Conservation (phyloP, 2,329 filamentous ascomycete species). For the Diaporthe vaccinii region DNA sequence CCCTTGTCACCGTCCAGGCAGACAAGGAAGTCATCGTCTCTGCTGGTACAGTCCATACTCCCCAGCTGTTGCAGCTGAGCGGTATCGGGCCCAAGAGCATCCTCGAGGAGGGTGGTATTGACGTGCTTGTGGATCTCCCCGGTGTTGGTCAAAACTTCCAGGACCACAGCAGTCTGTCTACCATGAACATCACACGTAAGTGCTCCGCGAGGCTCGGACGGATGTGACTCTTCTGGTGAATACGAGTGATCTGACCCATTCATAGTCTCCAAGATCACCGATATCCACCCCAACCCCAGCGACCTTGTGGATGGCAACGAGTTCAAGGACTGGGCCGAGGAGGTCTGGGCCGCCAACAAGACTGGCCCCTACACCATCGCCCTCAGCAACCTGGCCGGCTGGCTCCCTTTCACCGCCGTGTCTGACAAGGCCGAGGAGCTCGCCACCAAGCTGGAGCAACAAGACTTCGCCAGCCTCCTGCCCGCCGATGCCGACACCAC, state of each 20-base stretch:
- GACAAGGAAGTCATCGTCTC: slow-evolving; percentile 59
- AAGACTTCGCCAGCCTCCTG: slow-evolving; percentile 51
- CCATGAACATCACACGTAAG: slow-evolving; percentile 47
- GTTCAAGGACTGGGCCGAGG: slow-evolving; percentile 45
- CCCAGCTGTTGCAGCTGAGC: slow-evolving; percentile 53
- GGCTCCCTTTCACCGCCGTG: slow-evolving; percentile 53
- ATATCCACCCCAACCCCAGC: slow-evolving; percentile 47
- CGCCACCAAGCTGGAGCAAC: slow-evolving; percentile 49
- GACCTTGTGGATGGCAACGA: slow-evolving; percentile 47
- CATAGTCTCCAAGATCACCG: slow-evolving; percentile 1
- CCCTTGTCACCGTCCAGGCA: slow-evolving; percentile 45
- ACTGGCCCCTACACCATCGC: slow-evolving; percentile 52
- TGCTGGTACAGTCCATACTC: slow-evolving; percentile 57
- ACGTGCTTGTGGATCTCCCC: slow-evolving; percentile 56
- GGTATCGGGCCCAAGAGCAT: slow-evolving; percentile 56
- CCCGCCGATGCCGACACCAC: slow-evolving; percentile 49
- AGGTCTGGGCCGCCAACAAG: slow-evolving; percentile 48
- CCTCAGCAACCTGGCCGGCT: slow-evolving; percentile 52
- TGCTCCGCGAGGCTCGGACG: slow-evolving; percentile 4
- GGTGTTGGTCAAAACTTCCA: slow-evolving; percentile 65
- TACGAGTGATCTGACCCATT: neutral
- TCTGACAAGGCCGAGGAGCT: slow-evolving; percentile 50
- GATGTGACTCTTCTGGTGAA: neutral
- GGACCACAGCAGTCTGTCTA: slow-evolving; percentile 56
- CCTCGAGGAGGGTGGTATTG: slow-evolving; percentile 58